A percentile compares a stretch with the other conserved stretches of the same genome.
These are phyloP conservation scores for Pinus taeda DNA, from an alignment of 75 land plant species.

Conservation along the genomic window DNA sequence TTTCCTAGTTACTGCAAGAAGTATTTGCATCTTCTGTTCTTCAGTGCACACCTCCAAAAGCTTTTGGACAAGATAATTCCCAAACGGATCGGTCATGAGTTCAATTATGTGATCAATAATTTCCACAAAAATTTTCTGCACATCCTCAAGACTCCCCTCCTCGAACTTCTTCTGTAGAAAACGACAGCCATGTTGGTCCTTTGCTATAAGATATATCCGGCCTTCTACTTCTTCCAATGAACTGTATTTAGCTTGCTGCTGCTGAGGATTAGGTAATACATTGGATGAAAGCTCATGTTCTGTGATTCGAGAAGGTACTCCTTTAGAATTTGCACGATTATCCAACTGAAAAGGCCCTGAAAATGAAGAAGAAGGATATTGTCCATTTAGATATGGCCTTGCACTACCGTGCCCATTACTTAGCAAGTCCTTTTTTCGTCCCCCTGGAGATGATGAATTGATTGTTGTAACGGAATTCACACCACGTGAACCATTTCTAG, in stretches of 20 bases:
- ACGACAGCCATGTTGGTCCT: conserved; percentile 81
- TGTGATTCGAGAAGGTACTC: conserved; percentile 5
- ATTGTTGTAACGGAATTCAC: conserved; percentile 3
- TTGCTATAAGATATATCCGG: conserved; percentile 58
- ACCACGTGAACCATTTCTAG: conserved; percentile 7
- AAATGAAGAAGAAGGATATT: neutral
- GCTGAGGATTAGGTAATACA: neutral
- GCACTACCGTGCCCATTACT: neutral
- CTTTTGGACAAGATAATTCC: conserved; percentile 85
- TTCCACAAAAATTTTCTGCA: conserved; percentile 62
- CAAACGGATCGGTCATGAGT: conserved; percentile 83
- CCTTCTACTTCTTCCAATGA: conserved; percentile 59
- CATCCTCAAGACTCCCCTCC: conserved; percentile 56
- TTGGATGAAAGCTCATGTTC: conserved; percentile 8
- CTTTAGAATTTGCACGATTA: conserved; percentile 13
- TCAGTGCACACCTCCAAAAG: conserved; percentile 74
- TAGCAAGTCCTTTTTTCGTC: neutral
- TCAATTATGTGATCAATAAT: conserved; percentile 60
- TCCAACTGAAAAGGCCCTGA: conserved; percentile 9
- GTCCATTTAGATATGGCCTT: neutral
- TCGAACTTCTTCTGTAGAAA: conserved; percentile 61
- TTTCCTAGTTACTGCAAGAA: conserved; percentile 42
- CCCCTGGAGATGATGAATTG: conserved; percentile 1
- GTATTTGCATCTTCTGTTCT: conserved; percentile 57
- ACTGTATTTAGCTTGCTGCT: conserved; percentile 30